Conservation (phyloP, 208 protist genomes). For the Porcisia hertigi region DNA sequence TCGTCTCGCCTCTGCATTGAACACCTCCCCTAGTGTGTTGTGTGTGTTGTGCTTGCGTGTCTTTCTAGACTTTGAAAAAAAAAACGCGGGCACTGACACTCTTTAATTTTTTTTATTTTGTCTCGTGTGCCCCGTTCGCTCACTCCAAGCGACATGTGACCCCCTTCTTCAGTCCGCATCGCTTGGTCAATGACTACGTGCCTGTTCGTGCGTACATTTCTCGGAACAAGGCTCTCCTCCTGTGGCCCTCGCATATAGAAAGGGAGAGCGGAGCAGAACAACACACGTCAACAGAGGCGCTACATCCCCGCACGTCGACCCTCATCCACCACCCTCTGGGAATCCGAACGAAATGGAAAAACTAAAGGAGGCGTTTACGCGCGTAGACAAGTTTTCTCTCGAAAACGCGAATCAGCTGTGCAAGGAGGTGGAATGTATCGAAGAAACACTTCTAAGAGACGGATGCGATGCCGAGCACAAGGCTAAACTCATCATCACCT, state of each 20-base stretch:
- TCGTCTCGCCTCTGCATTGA: no score
- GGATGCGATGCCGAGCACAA: conserved; percentile 6
- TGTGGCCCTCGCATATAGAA: neutral
- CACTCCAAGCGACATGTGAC: neutral
- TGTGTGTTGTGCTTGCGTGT: no score
- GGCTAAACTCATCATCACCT: conserved; percentile 3
- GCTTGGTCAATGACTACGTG: neutral
- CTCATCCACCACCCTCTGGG: neutral
- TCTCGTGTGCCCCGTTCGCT: neutral
- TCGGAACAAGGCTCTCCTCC: neutral
- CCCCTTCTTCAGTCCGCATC: no score
- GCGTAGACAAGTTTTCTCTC: conserved; percentile 44
- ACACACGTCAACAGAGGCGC: neutral
- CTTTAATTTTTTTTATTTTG: neutral
- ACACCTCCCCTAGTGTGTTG: no score
- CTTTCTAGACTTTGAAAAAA: neutral
- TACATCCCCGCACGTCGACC: no score
- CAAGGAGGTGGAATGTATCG: conserved; percentile 38
- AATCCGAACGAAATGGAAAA: conserved; percentile 13
- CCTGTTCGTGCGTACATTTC: neutral
- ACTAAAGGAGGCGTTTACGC: conserved; percentile 28
- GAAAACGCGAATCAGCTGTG: conserved; percentile 63
- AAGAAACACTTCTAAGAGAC: conserved; percentile 15
- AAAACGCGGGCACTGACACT: neutral
- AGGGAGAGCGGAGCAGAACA: neutral